Evolutionary conservation across 2,329 filamentous ascomycete species (phyloP), one percentile per base, ranked within the genome.

Genomic region (Ceratocystis huliohia): DNA sequence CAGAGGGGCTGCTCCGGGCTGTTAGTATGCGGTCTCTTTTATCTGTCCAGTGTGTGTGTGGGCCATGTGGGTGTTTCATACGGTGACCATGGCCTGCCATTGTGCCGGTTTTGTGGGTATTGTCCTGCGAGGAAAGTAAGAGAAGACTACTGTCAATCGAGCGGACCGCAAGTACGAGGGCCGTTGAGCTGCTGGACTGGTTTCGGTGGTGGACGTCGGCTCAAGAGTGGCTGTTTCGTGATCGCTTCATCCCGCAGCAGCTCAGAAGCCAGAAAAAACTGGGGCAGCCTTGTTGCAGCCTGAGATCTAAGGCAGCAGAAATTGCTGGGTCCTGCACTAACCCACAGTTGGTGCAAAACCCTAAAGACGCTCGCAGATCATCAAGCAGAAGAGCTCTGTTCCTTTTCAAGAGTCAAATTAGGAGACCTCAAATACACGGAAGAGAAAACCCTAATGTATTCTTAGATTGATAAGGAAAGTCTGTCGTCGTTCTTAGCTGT

Each of bases 1-100:
- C 33, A 69, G 46, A 30, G 66, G 66, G 45, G 64, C 67, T 69
- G 15, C 50, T 61, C 15, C 22, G 6, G n/a, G n/a, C 25, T 53
- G 46, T 22, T 28, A 44, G 61, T 61, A 33, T 46, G 59, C 61
- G 45, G 13, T n/a, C 13, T 15, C 20, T 45, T 6, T 28, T 3
- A 13, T 17, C 10, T 59, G 20, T 25, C 3, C 1, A 22, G 22
- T 59, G 25, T 50, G 30, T 7, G 7, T 33, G 30, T 33, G 30
- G 30, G 30, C 30, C 30, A 33, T 33, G 17, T 33, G 25, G 25
- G 46, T 20, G 17, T 10, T 6, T 53, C 67, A 25, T 67, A 69
- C 67, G 28, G 33, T 65, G 63, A 46, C 63, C 61, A 63, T 69
- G 65, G 53, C 63, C 63, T 50, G 63, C 67, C 65, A 67, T 67